phyloP scores from a whole-genome alignment of 2,329 filamentous ascomycete species.

The Emericellopsis atlantica region DNA sequence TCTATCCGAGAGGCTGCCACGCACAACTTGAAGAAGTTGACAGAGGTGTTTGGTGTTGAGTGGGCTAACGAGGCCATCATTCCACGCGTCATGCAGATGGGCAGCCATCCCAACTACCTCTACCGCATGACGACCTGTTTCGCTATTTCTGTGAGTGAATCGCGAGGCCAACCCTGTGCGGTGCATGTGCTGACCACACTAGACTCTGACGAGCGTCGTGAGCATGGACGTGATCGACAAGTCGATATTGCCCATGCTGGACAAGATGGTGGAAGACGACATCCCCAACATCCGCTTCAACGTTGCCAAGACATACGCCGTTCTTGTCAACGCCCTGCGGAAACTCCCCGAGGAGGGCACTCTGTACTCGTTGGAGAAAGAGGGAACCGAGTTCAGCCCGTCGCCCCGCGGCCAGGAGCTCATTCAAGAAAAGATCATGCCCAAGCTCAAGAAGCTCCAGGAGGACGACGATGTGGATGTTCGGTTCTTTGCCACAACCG shows the following conservation, averaged over 20 bases:
- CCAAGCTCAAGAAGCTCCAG: constrained; percentile 88
- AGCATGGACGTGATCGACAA: constrained; percentile 86
- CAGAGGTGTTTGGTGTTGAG: constrained; percentile 94
- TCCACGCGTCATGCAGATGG: constrained; percentile 97
- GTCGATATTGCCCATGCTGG: constrained; percentile 90
- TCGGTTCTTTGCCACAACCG: constrained; percentile 91
- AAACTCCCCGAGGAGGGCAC: constrained; percentile 83
- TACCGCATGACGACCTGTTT: constrained; percentile 99
- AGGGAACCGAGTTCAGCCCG: constrained; percentile 46
- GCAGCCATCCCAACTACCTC: constrained; percentile 94
- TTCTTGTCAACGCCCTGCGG: constrained; percentile 83
- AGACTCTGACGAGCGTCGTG: constrained; percentile 91
- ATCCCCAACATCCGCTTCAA: constrained; percentile 99
- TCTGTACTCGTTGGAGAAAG: constrained; percentile 73
- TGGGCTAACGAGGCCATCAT: constrained; percentile 97
- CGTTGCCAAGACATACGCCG: constrained; percentile 91
- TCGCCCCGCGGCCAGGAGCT: constrained; percentile 65
- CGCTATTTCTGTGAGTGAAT: constrained; percentile 71
- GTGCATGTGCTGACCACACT: constrained; percentile 8
- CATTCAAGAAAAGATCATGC: constrained; percentile 76
- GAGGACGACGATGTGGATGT: constrained; percentile 97
- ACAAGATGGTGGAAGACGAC: constrained; percentile 84
- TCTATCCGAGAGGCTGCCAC: constrained; percentile 96
- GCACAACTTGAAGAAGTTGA: constrained; percentile 94
- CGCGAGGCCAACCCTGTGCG: not conserved